Evolutionary conservation across 2,329 filamentous ascomycete species (phyloP).

Genomic region (Diaporthe amygdali): DNA sequence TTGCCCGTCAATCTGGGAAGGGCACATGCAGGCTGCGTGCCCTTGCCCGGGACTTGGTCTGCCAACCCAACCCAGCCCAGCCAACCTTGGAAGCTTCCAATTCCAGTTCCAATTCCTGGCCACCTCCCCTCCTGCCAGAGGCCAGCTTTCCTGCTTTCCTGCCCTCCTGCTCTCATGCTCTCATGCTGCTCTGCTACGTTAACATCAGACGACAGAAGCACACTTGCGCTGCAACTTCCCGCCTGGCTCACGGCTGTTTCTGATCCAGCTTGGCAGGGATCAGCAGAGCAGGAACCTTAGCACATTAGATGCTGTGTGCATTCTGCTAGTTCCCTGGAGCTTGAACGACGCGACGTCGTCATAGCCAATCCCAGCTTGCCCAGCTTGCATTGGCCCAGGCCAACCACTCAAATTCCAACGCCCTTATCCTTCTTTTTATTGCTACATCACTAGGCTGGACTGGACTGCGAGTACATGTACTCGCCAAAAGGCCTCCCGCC

Average conservation of each 20-base stretch:
- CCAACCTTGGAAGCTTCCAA: no score
- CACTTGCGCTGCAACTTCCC: not conserved
- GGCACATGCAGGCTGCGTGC: constrained; percentile 1
- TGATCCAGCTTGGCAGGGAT: constrained; percentile 13
- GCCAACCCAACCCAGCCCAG: no score
- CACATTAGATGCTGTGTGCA: no score
- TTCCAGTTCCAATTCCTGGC: no score
- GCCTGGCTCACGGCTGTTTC: constrained; percentile 3
- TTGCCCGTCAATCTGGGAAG: constrained; percentile 7
- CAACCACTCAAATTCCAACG: constrained; percentile 7
- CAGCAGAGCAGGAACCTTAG: not conserved
- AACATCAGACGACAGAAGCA: not conserved
- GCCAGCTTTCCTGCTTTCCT: not conserved
- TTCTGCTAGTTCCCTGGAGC: not conserved
- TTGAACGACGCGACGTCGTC: constrained; percentile 5
- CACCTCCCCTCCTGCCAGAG: not conserved
- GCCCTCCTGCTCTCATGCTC: no score
- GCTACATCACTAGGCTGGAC: not conserved
- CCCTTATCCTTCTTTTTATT: not conserved
- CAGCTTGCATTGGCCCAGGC: not conserved
- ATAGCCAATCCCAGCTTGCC: not conserved
- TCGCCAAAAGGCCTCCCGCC: constrained; percentile 1
- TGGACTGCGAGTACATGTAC: no score
- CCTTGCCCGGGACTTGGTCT: not conserved
- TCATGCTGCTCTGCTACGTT: not conserved